Conservation (phyloP, 1,139 yeast species). For the Kurtzmaniella quercitrusa region DNA sequence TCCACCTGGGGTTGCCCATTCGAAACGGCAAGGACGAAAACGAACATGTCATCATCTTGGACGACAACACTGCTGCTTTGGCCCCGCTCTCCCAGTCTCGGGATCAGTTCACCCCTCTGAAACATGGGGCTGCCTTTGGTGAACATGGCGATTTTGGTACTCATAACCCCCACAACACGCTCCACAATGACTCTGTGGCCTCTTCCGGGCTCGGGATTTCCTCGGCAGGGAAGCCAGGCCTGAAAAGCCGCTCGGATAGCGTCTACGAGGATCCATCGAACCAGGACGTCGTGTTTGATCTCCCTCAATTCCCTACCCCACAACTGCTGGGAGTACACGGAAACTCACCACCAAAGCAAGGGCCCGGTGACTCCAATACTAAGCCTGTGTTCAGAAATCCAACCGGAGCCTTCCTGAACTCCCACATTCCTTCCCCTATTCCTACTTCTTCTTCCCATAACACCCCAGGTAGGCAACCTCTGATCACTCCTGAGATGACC, state of each 20-base stretch:
- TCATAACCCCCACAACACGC: neutral
- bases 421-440: constrained; percentile 21
- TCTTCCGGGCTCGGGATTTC: too few relatives aligned
- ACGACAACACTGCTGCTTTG: constrained; percentile 40
- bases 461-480: constrained; percentile 14
- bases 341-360: constrained; percentile 1
- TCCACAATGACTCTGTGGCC: neutral
- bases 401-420: constrained; percentile 1
- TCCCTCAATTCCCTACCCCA: constrained; percentile 1
- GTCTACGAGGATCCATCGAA: neutral
- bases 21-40: constrained; percentile 12
- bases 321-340: neutral
- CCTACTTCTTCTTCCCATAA: constrained; percentile 19
- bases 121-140: neutral
- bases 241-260: neutral
- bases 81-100: constrained; percentile 34
- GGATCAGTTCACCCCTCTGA: constrained; percentile 6
- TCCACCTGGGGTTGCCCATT: constrained; percentile 23
- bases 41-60: constrained; percentile 42
- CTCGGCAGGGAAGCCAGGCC: neutral
- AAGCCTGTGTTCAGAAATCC: neutral
- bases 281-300: neutral
- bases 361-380: neutral
- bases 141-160: too few relatives aligned
- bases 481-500: constrained; percentile 1